phyloP scores from a whole-genome alignment of 1,284 basidiomycete species.

The Pseudozyma sp. region DNA sequence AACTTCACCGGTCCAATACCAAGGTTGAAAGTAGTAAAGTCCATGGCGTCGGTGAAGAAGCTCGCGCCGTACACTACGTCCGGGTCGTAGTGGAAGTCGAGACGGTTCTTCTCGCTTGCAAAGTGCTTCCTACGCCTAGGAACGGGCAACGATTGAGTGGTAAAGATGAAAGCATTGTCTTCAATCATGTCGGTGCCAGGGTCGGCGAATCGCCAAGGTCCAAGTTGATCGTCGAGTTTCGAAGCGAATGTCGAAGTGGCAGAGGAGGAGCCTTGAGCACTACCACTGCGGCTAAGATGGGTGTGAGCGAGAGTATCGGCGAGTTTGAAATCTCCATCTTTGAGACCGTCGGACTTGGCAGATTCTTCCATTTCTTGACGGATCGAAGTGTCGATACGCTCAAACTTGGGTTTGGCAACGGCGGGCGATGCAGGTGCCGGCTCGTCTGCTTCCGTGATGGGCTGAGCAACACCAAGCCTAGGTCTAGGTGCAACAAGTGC shows the following conservation, averaged over 20 bases:
- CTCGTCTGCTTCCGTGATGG: conserved; percentile 29
- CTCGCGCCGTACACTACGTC: conserved; percentile 63
- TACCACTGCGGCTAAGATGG: conserved; percentile 19
- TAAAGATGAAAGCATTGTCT: conserved; percentile 71
- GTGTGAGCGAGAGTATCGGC: conserved; percentile 58
- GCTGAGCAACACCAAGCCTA: conserved; percentile 35
- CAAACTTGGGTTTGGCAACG: conserved; percentile 33
- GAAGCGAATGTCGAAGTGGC: conserved; percentile 1
- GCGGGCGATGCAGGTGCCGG: conserved; percentile 26
- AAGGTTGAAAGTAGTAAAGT: conserved; percentile 64
- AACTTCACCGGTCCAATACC: conserved; percentile 61
- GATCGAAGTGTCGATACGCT: conserved; percentile 50
- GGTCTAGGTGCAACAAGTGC: conserved; percentile 35
- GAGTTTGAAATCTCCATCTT: conserved; percentile 60
- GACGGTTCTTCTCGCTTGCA: conserved; percentile 61
- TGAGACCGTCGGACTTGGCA: conserved; percentile 60
- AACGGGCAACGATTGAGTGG: conserved; percentile 65
- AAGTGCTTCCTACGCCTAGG: conserved; percentile 70
- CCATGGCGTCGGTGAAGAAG: conserved; percentile 64
- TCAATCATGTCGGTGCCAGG: conserved; percentile 69
- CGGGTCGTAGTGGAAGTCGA: conserved; percentile 68
- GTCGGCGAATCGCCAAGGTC: conserved; percentile 70
- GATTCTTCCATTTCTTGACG: conserved; percentile 58
- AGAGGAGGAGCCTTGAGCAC: conserved; percentile 17
- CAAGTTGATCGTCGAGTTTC: conserved; percentile 64